Percentiles rank a stretch among this genome's conserved stretches.
Evolutionary conservation across 2,329 filamentous ascomycete genomes (phyloP).

Genomic region (Aspergillus sojae): DNA sequence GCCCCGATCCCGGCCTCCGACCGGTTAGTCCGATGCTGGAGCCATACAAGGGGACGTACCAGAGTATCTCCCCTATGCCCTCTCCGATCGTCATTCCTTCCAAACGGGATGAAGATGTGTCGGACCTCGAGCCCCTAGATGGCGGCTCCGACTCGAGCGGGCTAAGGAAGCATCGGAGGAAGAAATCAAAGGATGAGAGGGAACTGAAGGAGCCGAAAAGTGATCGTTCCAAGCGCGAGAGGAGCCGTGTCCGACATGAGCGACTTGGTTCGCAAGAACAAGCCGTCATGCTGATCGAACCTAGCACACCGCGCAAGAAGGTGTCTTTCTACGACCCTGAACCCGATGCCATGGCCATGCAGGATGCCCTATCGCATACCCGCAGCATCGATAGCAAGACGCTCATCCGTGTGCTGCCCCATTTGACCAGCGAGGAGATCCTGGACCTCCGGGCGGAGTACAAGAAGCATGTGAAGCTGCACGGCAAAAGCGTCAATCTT

Average conservation of each 20-base stretch:
- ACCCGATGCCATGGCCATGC: conserved; percentile 75
- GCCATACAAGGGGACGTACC: conserved; percentile 90
- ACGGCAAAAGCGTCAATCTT: conserved; percentile 52
- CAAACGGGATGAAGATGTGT: conserved; percentile 58
- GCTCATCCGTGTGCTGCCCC: conserved; percentile 81
- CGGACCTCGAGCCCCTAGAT: conserved; percentile 52
- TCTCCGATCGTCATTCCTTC: conserved; percentile 69
- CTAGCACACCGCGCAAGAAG: conserved; percentile 57
- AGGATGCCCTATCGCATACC: conserved; percentile 70
- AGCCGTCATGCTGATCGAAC: conserved; percentile 45
- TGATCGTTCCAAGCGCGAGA: conserved; percentile 28
- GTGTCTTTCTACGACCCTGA: conserved; percentile 82
- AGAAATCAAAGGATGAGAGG: conserved; percentile 33
- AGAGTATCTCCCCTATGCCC: conserved; percentile 92
- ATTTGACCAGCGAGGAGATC: conserved; percentile 83
- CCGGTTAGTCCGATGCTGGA: conserved; percentile 85
- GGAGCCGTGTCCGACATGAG: conserved; percentile 28
- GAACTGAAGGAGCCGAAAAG: conserved; percentile 32
- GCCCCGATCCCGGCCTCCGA: conserved; percentile 49
- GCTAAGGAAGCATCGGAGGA: conserved; percentile 30
- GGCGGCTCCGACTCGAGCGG: conserved; percentile 31
- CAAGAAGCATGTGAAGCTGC: conserved; percentile 78
- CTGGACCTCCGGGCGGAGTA: conserved; percentile 85
- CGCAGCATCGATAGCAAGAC: conserved; percentile 69
- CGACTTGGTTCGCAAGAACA: conserved; percentile 37